phyloP scores from a whole-genome alignment of 2,329 filamentous ascomycete genomes.

The Stachybotrys chlorohalonatus region DNA sequence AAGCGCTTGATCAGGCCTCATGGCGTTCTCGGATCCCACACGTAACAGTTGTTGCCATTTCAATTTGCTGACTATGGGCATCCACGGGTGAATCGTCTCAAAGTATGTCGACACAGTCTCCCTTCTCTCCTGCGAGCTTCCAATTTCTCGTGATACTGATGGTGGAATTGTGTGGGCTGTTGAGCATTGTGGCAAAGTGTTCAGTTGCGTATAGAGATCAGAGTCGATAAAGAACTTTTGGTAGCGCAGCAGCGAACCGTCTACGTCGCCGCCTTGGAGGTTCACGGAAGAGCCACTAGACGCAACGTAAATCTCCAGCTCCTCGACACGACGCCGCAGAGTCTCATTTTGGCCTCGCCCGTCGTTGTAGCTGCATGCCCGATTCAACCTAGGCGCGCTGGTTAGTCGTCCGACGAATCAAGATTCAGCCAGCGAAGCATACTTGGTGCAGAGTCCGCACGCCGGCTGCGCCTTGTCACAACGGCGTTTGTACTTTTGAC shows the following conservation, averaged over 20 bases:
- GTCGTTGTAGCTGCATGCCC: conserved; percentile 3
- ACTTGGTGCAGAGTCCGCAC: conserved; percentile 6
- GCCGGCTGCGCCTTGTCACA: conserved; percentile 6
- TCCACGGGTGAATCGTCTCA: conserved; percentile 5
- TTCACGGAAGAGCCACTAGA: background rate
- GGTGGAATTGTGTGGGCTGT: conserved; percentile 1
- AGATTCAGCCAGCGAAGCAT: background rate
- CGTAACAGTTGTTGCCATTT: conserved; percentile 1
- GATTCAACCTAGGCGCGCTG: conserved; percentile 1
- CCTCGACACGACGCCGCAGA: conserved; percentile 3
- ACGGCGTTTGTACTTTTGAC: conserved; percentile 7
- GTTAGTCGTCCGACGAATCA: background rate
- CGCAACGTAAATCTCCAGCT: conserved; percentile 6
- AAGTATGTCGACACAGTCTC: conserved; percentile 4
- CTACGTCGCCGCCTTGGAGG: background rate
- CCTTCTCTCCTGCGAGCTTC: conserved; percentile 1
- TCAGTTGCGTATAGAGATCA: conserved; percentile 1
- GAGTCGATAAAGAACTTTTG: conserved; percentile 5
- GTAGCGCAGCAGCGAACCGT: conserved; percentile 3
- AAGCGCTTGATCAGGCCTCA: conserved; percentile 6
- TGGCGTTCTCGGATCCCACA: background rate
- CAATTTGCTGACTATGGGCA: conserved; percentile 6
- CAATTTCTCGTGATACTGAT: background rate
- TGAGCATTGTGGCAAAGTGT: background rate
- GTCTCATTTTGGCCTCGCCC: conserved; percentile 1